Percentiles rank a stretch among this genome's conserved stretches.
phyloP scores from a whole-genome alignment of 2,329 filamentous ascomycete genomes.

The Beauveria brongniartii region DNA sequence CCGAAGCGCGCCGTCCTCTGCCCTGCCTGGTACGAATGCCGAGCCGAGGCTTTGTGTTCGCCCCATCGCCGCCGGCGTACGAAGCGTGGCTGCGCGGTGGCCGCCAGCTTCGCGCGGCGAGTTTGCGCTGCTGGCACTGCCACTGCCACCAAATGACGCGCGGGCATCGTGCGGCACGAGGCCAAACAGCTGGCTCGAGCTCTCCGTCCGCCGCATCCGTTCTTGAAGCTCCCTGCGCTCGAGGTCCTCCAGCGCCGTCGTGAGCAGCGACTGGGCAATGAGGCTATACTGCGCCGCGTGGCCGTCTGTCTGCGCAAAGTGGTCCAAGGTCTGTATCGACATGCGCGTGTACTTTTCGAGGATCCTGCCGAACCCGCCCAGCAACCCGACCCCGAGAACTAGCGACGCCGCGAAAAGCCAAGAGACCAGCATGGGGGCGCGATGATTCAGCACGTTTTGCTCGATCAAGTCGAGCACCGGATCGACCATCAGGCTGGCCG shows the following conservation, averaged over 20 bases:
- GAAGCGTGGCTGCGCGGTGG: not conserved
- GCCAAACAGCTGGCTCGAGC: slow-evolving; percentile 43
- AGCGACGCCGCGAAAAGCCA: slow-evolving; percentile 48
- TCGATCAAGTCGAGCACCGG: slow-evolving; percentile 37
- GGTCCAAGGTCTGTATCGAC: slow-evolving; percentile 39
- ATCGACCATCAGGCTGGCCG: slow-evolving; percentile 46
- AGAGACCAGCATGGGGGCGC: slow-evolving; percentile 42
- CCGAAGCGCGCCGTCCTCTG: not conserved
- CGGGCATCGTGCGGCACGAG: slow-evolving; percentile 29
- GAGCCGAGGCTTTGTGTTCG: not conserved
- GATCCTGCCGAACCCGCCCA: slow-evolving; percentile 43
- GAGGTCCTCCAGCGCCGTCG: slow-evolving; percentile 37
- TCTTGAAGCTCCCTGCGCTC: slow-evolving; percentile 41
- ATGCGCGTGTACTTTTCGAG: slow-evolving; percentile 42
- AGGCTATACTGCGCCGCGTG: slow-evolving; percentile 46
- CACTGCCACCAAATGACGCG: not conserved
- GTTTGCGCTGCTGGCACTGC: not conserved
- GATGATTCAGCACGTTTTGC: slow-evolving; percentile 32
- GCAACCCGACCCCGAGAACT: slow-evolving; percentile 41
- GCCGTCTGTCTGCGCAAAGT: slow-evolving; percentile 40
- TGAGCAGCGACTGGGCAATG: slow-evolving; percentile 42
- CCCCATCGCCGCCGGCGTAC: not conserved
- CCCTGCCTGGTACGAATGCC: not conserved
- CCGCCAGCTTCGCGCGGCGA: not conserved
- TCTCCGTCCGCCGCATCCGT: slow-evolving; percentile 38